Evolutionary conservation across 805 yeast species (phyloP), one percentile per base, ranked within the genome.

Genomic region (Zygosaccharomyces bailii): DNA sequence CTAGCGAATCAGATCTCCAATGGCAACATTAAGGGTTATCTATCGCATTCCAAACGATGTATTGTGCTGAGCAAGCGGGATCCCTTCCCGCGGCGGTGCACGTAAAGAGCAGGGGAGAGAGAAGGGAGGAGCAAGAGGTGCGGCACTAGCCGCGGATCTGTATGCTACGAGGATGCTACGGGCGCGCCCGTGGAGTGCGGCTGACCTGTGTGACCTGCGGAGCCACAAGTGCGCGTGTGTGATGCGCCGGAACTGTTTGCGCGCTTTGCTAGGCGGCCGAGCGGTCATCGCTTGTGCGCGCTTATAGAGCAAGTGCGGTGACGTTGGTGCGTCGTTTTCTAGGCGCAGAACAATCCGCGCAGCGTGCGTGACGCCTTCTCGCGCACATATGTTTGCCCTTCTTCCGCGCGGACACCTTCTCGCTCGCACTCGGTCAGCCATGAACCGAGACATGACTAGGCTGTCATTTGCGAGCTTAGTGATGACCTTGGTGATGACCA

Each of bases 41-140:
- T 89, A 11, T 84, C 95, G 4, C 93, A 87, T 58, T 75, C 81
- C 2, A 80, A 85, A 56, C 69, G 78, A 32, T 84, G 86, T 40
- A 69, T 86, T 14, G 96, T 89, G 7, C 64, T 88, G 44, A 82
- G 93, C 60, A 86, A 84, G 61, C 76, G 71, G 13, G 78, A 78
- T 19, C 82, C 96, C 2, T 88, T 88, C 60, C 95, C 93, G 2
- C 56, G 52, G 30, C 25, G 10, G n/a, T 24, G 45, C 41, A 41
- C 48, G 32, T 33, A n/a, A n/a, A n/a, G n/a, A n/a, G n/a, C n/a
- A n/a, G n/a, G n/a, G n/a, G n/a, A n/a, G n/a, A n/a, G n/a, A n/a
- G n/a, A n/a, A n/a, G n/a, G n/a, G n/a, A n/a, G n/a, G n/a, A n/a
- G n/a, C n/a, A n/a, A n/a, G n/a, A n/a, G n/a, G n/a, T n/a, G n/a